phyloP scores from a whole-genome alignment of 176 grass and related monocot genomes.

The Oryza meridionalis region DNA sequence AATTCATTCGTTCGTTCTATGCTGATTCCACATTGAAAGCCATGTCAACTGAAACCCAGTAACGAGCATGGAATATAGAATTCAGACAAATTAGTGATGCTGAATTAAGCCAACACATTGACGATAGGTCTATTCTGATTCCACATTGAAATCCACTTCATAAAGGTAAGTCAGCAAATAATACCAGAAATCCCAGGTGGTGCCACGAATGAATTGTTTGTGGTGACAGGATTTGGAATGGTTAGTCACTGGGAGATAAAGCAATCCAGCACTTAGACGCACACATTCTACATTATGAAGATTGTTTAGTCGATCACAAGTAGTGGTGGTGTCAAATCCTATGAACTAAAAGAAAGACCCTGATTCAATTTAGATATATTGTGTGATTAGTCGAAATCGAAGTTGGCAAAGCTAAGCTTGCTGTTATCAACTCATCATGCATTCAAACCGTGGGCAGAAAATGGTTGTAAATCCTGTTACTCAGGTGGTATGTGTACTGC shows the following conservation, averaged over 20 bases:
- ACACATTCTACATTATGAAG: constrained; percentile 31
- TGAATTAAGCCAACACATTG: neutral
- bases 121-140: neutral
- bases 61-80: too few species aligned
- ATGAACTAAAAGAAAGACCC: neutral
- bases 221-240: constrained; percentile 23
- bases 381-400: neutral
- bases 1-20: too few species aligned
- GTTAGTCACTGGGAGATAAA: constrained; percentile 17
- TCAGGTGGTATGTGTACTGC: neutral
- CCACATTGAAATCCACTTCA: constrained; percentile 32
- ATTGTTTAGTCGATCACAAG: constrained; percentile 29
- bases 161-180: constrained; percentile 26
- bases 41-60: too few species aligned
- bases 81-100: neutral
- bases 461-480: neutral
- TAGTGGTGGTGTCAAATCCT: constrained; percentile 16
- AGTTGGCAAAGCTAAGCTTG: neutral
- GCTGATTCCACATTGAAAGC: too few species aligned
- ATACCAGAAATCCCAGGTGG: neutral
- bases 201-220: neutral
- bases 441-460: neutral
- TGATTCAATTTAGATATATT: neutral
- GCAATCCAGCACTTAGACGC: constrained; percentile 3
- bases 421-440: neutral